Percentiles rank a stretch among this genome's conserved stretches.
Evolutionary conservation across 2,329 filamentous ascomycete species (phyloP).

Genomic region (Talaromyces sp.): DNA sequence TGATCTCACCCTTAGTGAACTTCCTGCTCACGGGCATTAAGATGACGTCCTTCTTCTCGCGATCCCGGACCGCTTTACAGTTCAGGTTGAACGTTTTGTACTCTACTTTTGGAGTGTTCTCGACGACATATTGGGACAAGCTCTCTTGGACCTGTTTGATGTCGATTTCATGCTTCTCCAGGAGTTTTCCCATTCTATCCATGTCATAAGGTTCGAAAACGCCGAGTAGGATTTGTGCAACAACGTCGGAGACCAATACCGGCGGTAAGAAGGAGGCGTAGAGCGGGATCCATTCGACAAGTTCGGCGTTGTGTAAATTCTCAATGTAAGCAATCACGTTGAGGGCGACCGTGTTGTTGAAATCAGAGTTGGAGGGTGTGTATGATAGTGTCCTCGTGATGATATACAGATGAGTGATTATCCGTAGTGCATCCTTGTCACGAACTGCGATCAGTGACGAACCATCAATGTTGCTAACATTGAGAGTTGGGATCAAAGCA

Average conservation of each 20-base stretch:
- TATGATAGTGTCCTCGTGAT: conserved; percentile 59
- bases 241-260: conserved; percentile 61
- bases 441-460: conserved; percentile 33
- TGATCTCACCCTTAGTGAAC: conserved; percentile 62
- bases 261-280: conserved; percentile 76
- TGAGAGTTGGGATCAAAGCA: conserved; percentile 30
- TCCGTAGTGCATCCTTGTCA: conserved; percentile 59
- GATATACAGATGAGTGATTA: conserved; percentile 64
- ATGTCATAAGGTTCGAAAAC: conserved; percentile 64
- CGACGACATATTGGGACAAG: conserved; percentile 47
- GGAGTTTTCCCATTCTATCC: conserved; percentile 64
- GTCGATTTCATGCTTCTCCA: conserved; percentile 70
- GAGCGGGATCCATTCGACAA: conserved; percentile 75
- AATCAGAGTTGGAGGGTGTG: conserved; percentile 45
- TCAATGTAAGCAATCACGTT: conserved; percentile 79
- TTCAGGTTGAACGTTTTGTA: conserved; percentile 3
- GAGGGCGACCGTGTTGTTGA: conserved; percentile 58
- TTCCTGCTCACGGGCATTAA: conserved; percentile 60
- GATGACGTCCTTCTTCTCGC: conserved; percentile 4
- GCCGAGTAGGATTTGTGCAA: conserved; percentile 73
- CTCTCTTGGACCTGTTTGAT: conserved; percentile 67
- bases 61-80: conserved; percentile 7
- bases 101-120: neutral
- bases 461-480: conserved; percentile 54
- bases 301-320: conserved; percentile 65